These are phyloP conservation scores for Colletotrichum plurivorum DNA, from an alignment of 2,329 filamentous ascomycete species.

Conservation along the genomic window DNA sequence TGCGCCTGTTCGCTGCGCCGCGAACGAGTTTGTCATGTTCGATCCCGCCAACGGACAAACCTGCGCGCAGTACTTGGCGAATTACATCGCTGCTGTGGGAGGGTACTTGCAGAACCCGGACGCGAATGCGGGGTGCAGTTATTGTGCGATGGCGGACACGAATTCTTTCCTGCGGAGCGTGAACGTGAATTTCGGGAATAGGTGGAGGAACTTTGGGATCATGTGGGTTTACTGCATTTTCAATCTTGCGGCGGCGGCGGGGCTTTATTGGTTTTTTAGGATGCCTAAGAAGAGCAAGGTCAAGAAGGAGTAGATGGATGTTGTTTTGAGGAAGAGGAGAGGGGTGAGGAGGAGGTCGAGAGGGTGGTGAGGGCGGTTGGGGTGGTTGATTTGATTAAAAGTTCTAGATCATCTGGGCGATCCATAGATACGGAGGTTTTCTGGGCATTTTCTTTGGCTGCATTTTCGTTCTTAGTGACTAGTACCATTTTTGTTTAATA, in stretches of 20 bases:
- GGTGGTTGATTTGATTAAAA: background rate
- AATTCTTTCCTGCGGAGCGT: conserved; percentile 54
- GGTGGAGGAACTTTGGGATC: conserved; percentile 70
- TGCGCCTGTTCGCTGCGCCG: conserved; percentile 31
- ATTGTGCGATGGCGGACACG: conserved; percentile 54
- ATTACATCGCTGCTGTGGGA: conserved; percentile 27
- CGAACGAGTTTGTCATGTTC: conserved; percentile 38
- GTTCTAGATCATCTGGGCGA: too few species aligned
- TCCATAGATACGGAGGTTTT: too few species aligned
- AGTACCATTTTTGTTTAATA: too few species aligned
- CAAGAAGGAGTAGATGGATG: conserved; percentile 7
- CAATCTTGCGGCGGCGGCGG: conserved; percentile 61
- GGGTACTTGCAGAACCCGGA: conserved; percentile 34
- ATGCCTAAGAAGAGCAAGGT: conserved; percentile 45
- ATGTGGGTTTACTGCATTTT: conserved; percentile 66
- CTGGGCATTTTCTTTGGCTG: too few species aligned
- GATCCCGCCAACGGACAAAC: conserved; percentile 27
- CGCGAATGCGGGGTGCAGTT: conserved; percentile 58
- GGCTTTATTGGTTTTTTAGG: conserved; percentile 61
- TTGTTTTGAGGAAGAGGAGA: background rate
- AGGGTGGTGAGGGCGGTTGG: background rate
- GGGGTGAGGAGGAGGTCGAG: background rate
- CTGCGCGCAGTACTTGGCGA: conserved; percentile 37
- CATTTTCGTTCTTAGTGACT: too few species aligned
- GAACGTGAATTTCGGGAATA: conserved; percentile 60